Evolutionary conservation across 1,284 basidiomycete species (phyloP).

Genomic region (Xanthoconium separans): DNA sequence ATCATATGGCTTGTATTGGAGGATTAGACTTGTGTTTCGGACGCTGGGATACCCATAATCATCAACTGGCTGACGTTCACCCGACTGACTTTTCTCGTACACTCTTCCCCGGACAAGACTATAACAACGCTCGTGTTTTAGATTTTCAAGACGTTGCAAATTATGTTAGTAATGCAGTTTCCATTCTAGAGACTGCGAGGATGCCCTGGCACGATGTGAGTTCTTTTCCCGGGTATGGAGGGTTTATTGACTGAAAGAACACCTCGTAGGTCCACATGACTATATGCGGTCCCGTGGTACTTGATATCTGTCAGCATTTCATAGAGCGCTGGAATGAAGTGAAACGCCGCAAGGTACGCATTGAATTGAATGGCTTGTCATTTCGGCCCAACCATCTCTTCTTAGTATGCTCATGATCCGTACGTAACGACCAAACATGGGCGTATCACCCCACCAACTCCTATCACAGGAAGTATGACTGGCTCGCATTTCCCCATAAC

Average conservation of each 20-base stretch:
- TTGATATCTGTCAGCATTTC: slow-evolving; percentile 92
- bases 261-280: slow-evolving; percentile 75
- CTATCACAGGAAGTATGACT: slow-evolving; percentile 52
- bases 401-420: slow-evolving; percentile 53
- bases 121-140: slow-evolving; percentile 81
- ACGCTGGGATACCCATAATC: slow-evolving; percentile 88
- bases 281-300: slow-evolving; percentile 75
- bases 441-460: slow-evolving; percentile 3
- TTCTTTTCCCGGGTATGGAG: slow-evolving; percentile 3
- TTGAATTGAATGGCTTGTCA: neutral
- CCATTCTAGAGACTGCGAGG: slow-evolving; percentile 67
- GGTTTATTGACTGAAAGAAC: neutral
- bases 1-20: slow-evolving; percentile 77
- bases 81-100: slow-evolving; percentile 79
- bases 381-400: slow-evolving; percentile 9
- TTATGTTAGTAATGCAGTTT: slow-evolving; percentile 74
- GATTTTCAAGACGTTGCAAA: slow-evolving; percentile 84
- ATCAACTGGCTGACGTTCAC: slow-evolving; percentile 88
- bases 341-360: slow-evolving; percentile 68
- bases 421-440: slow-evolving; percentile 33
- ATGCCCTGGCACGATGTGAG: slow-evolving; percentile 91
- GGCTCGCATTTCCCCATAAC: slow-evolving; percentile 84
- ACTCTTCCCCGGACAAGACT: slow-evolving; percentile 93
- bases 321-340: slow-evolving; percentile 86
- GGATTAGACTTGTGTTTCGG: slow-evolving; percentile 93